A percentile compares a stretch with the other conserved stretches of the same genome.
Conservation (phyloP, 345 rosid genomes). For the Camelina hispida region DNA sequence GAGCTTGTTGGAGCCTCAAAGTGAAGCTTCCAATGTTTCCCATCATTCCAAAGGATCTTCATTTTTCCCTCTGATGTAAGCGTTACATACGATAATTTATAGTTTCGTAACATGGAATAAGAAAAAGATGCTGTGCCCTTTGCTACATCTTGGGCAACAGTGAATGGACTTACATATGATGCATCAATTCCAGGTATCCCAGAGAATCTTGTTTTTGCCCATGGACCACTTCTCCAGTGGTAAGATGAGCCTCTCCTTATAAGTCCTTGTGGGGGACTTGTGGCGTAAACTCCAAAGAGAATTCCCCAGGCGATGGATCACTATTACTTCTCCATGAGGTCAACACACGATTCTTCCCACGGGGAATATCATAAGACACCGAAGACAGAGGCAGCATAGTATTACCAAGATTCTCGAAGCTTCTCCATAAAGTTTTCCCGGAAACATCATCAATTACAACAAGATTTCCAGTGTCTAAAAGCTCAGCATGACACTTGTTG, state of each 20-base stretch:
- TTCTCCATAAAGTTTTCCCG: constrained; percentile 36
- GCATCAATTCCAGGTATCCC: constrained; percentile 22
- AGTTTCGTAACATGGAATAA: constrained; percentile 8
- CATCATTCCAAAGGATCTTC: constrained; percentile 2
- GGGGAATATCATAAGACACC: constrained; percentile 5
- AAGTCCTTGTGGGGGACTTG: constrained; percentile 41
- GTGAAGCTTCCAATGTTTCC: constrained; percentile 4
- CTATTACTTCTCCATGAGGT: constrained; percentile 47
- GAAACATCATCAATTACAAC: constrained; percentile 51
- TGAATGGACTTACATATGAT: constrained; percentile 26
- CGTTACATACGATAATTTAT: not conserved
- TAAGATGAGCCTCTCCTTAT: constrained; percentile 30
- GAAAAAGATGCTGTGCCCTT: constrained; percentile 23
- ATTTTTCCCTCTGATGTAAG: constrained; percentile 19
- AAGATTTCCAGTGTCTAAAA: constrained; percentile 65
- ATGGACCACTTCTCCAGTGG: constrained; percentile 41
- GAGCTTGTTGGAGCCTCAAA: constrained; percentile 6
- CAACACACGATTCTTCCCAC: constrained; percentile 19
- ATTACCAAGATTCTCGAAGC: constrained; percentile 43
- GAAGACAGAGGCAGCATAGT: constrained; percentile 36
- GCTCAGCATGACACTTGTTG: constrained; percentile 50
- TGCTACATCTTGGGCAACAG: constrained; percentile 12
- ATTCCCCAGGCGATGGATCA: constrained; percentile 54
- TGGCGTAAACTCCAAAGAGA: constrained; percentile 14
- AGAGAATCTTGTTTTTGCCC: constrained; percentile 33